These are phyloP conservation scores for Nymphaea thermarum DNA, from an alignment of 164 flowering plant species.

Conservation along the genomic window DNA sequence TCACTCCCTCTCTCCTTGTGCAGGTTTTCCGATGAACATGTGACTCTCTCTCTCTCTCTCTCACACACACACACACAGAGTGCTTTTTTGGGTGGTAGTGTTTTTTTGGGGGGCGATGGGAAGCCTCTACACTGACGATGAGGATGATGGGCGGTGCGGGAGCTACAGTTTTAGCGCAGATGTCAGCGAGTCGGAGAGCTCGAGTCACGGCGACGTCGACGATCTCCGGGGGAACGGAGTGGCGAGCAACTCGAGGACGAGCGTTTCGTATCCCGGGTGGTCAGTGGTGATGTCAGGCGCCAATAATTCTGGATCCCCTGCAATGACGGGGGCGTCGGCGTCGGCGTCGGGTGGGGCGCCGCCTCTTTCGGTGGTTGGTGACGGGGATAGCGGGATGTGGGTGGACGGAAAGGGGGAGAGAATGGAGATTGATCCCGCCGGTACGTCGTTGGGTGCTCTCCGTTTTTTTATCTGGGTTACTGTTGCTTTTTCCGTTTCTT, in stretches of 20 bases:
- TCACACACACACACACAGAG: neutral
- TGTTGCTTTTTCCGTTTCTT: neutral
- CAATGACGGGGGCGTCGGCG: constrained; percentile 1
- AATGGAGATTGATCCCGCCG: constrained; percentile 20
- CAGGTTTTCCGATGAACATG: neutral
- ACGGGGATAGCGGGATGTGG: constrained; percentile 22
- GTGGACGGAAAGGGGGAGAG: constrained; percentile 18
- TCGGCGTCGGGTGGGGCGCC: neutral
- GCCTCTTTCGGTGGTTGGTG: constrained; percentile 26
- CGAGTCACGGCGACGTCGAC: constrained; percentile 14
- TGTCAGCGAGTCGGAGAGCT: constrained; percentile 63
- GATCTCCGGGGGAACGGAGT: neutral
- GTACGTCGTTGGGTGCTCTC: constrained; percentile 9
- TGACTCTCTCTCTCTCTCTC: neutral
- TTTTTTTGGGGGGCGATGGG: constrained; percentile 12
- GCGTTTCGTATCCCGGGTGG: neutral
- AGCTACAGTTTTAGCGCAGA: constrained; percentile 54
- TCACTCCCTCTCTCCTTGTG: neutral
- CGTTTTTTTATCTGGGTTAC: neutral
- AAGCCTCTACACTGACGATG: constrained; percentile 34
- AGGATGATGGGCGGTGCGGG: constrained; percentile 20
- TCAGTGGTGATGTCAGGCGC: neutral
- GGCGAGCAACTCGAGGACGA: neutral
- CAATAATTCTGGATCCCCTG: constrained; percentile 11
- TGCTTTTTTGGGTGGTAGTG: neutral